These are phyloP conservation scores for Claviceps humidiphila DNA, from an alignment of 2,329 filamentous ascomycete genomes.

Conservation along the genomic window DNA sequence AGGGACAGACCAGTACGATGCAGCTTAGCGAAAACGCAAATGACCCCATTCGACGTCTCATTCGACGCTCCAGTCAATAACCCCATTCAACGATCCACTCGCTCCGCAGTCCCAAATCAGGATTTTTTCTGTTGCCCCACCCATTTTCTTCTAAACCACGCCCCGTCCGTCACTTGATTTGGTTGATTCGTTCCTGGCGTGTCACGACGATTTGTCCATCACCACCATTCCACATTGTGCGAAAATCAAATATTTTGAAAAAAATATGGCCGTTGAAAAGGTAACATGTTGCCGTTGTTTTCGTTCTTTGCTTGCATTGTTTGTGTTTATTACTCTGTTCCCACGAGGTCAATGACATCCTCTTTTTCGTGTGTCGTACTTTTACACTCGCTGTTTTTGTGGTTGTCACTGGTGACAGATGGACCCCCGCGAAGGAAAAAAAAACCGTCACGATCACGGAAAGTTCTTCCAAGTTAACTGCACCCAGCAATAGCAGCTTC, in stretches of 20 bases:
- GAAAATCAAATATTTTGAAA: background rate
- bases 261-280: constrained; percentile 12
- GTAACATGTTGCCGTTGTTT: constrained; percentile 1
- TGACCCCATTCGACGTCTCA: background rate
- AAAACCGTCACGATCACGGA: background rate
- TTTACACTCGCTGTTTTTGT: background rate
- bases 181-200: constrained; percentile 1
- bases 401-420: constrained; percentile 3
- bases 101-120: constrained; percentile 1
- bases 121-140: background rate
- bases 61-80: background rate
- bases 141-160: background rate
- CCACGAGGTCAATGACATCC: background rate
- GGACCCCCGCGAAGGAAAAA: background rate
- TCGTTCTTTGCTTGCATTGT: background rate
- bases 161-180: constrained; percentile 1
- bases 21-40: background rate
- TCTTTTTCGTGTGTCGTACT: background rate
- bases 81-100: background rate
- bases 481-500: background rate
- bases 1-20: background rate
- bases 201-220: background rate
- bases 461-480: background rate
- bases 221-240: background rate
- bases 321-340: background rate